Base-by-base conservation (phyloP, 345 rosid species). In the Mercurialis annua region DNA sequence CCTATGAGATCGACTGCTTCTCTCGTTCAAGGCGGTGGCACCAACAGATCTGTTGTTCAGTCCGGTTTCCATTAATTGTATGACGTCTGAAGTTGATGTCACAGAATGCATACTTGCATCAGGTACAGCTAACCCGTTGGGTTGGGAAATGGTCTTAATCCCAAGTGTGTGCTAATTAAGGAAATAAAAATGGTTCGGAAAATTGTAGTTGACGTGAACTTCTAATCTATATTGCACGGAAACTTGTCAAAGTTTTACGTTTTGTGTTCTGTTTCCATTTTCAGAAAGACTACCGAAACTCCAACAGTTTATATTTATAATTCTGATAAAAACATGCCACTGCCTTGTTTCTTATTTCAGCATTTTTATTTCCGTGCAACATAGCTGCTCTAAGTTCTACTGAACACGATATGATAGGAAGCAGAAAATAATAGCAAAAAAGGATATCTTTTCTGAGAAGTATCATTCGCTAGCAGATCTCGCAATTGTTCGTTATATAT, bases 1-100 rank as follows among this genome's bases (percentile, higher is more conserved):
- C 98, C 97, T 88, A 62, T 95, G 99, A 12, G 99, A 95, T 10
- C 99, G 98, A 52, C 97, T 89, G 65, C 99, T 95, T 79, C 99
- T 83, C 78, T 92, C 93, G 64, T 95, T 95, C 74, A 90, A 49
- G 34, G 97, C 92, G 6, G 99, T 95, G 68, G 93, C 72, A 40
- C 97, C 67, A 29, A 86, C 81, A 7, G 97, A 83, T 74, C 98
- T 81, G 67, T 92, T 90, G 66, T 81, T 81, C 29, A 92, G 68
- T 59, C 99, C 99, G 63, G 79, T 44, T 20, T 85, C 79, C 85
- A 95, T 95, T 61, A 92, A 60, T 21, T 85, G 87, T 64, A 92
- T 40, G 1, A 92, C 97, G 77, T 92, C 96, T 26, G 89, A 76
- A 30, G 94, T 85, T 36, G 94, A 75, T 58, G 75, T 70, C 54